Percentiles rank a stretch among this genome's conserved stretches.
Evolutionary conservation across 2,329 filamentous ascomycete genomes (phyloP).

Genomic region (Aspergillus fructus): DNA sequence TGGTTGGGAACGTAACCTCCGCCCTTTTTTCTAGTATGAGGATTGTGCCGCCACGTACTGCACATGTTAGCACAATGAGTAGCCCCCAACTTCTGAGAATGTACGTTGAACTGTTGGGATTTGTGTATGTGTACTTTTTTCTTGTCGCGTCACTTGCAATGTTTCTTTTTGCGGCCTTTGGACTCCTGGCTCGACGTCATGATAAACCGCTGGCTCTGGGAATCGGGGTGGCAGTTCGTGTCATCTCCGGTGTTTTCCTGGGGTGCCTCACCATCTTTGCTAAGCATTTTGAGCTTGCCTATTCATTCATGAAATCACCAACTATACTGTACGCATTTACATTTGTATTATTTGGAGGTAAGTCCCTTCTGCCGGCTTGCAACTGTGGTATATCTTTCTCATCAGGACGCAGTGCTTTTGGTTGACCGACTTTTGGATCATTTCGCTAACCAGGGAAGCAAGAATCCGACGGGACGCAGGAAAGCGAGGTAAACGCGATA

Average conservation of each 20-base stretch:
- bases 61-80: slow-evolving; percentile 27
- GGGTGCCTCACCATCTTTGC: slow-evolving; percentile 31
- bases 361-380: slow-evolving; percentile 12
- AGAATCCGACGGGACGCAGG: slow-evolving; percentile 25
- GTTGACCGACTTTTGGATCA: slow-evolving; percentile 38
- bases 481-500: slow-evolving; percentile 20
- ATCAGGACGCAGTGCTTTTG: slow-evolving; percentile 27
- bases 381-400: slow-evolving; percentile 5
- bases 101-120: slow-evolving; percentile 38
- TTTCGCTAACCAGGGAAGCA: slow-evolving; percentile 23
- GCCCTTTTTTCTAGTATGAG: slow-evolving; percentile 43
- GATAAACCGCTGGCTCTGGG: slow-evolving; percentile 19
- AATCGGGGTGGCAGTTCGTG: slow-evolving; percentile 28
- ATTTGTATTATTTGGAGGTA: slow-evolving; percentile 31
- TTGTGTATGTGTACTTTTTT: slow-evolving; percentile 44
- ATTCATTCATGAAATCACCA: slow-evolving; percentile 42
- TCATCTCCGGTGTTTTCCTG: slow-evolving; percentile 30
- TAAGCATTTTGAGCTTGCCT: slow-evolving; percentile 33
- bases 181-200: slow-evolving; percentile 29
- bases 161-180: slow-evolving; percentile 37
- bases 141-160: slow-evolving; percentile 36
- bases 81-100: slow-evolving; percentile 33
- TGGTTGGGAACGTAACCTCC: slow-evolving; percentile 42
- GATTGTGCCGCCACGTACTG: slow-evolving; percentile 31
- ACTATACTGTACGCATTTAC: slow-evolving; percentile 39